Conservation (phyloP, 2,329 filamentous ascomycete genomes). For the Daldinia eschscholtzii region DNA sequence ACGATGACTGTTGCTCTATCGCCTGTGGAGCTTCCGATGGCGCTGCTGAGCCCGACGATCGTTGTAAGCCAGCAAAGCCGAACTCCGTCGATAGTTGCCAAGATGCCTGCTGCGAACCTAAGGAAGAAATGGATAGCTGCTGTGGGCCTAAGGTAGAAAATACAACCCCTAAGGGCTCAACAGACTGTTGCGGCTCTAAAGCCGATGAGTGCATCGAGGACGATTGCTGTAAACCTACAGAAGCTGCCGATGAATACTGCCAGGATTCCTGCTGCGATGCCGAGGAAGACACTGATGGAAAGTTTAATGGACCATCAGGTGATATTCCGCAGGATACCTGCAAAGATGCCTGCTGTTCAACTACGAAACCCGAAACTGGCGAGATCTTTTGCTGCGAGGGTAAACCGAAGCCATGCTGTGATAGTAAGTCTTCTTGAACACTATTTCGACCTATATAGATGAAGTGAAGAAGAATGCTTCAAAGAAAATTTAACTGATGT, state of each 20-base stretch:
- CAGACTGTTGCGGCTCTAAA: slow-evolving; percentile 25
- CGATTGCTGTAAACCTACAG: slow-evolving; percentile 21
- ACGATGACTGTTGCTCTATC: background rate
- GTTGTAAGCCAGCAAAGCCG: slow-evolving; percentile 27
- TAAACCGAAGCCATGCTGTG: slow-evolving; percentile 56
- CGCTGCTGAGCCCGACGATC: slow-evolving; percentile 19
- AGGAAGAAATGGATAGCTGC: slow-evolving; percentile 20
- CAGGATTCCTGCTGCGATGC: slow-evolving; percentile 36
- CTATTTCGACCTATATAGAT: slow-evolving; percentile 56
- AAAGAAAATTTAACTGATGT: slow-evolving; percentile 53
- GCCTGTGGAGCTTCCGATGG: background rate
- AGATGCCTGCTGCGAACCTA: slow-evolving; percentile 29
- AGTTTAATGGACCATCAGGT: slow-evolving; percentile 3
- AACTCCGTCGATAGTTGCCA: slow-evolving; percentile 7
- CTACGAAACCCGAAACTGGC: slow-evolving; percentile 5
- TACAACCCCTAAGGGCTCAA: background rate
- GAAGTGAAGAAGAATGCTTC: too few species aligned
- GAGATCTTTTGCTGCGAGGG: slow-evolving; percentile 42
- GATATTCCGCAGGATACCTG: slow-evolving; percentile 27
- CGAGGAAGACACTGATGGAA: slow-evolving; percentile 14
- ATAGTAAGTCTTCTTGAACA: slow-evolving; percentile 51
- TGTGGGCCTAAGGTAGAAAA: slow-evolving; percentile 14
- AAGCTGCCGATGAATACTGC: slow-evolving; percentile 19
- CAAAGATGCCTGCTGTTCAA: slow-evolving; percentile 39
- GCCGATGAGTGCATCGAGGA: slow-evolving; percentile 15